Evolutionary conservation across 352 stramenopile genomes (phyloP).

Genomic region (Globisporangium okanoganense): DNA sequence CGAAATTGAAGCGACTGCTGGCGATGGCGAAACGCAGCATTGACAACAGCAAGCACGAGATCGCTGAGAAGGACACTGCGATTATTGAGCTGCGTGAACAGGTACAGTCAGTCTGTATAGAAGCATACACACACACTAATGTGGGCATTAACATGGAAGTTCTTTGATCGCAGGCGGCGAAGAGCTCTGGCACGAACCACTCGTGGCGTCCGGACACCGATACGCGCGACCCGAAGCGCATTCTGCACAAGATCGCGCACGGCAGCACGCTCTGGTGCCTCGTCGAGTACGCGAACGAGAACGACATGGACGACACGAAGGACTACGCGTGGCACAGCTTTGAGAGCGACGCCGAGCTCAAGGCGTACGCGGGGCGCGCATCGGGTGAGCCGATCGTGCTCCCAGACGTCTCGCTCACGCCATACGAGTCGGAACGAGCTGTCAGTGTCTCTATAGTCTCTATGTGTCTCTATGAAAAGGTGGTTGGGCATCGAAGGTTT

Average conservation of each 20-base stretch:
- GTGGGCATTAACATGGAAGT: neutral
- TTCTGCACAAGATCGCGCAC: conserved; percentile 69
- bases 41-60: conserved; percentile 84
- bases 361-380: conserved; percentile 48
- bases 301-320: conserved; percentile 59
- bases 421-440: conserved; percentile 68
- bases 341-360: conserved; percentile 50
- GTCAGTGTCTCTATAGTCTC: no score
- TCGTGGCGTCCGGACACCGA: conserved; percentile 42
- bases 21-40: conserved; percentile 88
- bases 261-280: conserved; percentile 65
- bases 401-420: conserved; percentile 65
- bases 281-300: conserved; percentile 75
- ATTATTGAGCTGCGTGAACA: conserved; percentile 50
- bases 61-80: conserved; percentile 55
- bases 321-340: conserved; percentile 78
- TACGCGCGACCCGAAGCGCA: conserved; percentile 56
- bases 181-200: conserved; percentile 34
- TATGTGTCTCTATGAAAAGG: no score
- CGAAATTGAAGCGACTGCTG: conserved; percentile 78
- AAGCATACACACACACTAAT: neutral
- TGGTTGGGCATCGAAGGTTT: neutral
- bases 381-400: conserved; percentile 58
- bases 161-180: conserved; percentile 17
- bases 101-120: conserved; percentile 14